Conservation (phyloP, 2,329 filamentous ascomycete genomes). For the Pseudocercospora fijiensis region DNA sequence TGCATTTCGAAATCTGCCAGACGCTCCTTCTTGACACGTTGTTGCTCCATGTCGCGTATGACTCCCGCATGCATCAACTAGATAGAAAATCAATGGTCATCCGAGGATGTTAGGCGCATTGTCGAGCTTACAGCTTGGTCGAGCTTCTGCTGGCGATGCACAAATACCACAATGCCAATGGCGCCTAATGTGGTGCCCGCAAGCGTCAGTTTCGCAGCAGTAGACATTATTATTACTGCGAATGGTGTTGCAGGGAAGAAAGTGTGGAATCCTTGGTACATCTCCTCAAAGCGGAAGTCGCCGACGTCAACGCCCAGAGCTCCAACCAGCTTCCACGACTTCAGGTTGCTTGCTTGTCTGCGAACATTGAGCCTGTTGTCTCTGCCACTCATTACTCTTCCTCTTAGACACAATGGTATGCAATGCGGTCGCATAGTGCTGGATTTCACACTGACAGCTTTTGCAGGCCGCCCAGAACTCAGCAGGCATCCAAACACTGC, state of each 20-base stretch:
- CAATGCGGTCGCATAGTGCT: not conserved
- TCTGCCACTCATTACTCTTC: slow-evolving; percentile 10
- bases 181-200: slow-evolving; percentile 74
- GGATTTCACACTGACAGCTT: slow-evolving; percentile 11
- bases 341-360: not conserved
- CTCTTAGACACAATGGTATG: slow-evolving; percentile 20
- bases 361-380: not conserved
- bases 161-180: slow-evolving; percentile 72
- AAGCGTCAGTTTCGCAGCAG: slow-evolving; percentile 82
- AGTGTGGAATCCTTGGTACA: not conserved
- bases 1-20: slow-evolving; percentile 96
- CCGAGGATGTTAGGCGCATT: not conserved
- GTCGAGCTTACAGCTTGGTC: slow-evolving; percentile 69
- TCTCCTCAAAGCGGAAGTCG: not conserved
- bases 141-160: slow-evolving; percentile 82
- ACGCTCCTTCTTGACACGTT: slow-evolving; percentile 83
- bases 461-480: slow-evolving; percentile 94
- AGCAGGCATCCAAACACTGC: slow-evolving; percentile 94
- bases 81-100: slow-evolving; percentile 14
- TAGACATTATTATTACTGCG: slow-evolving; percentile 67
- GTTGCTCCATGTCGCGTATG: slow-evolving; percentile 90
- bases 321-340: slow-evolving; percentile 3
- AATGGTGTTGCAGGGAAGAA: not conserved
- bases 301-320: slow-evolving; percentile 14
- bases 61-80: slow-evolving; percentile 96